A percentile compares a stretch with the other conserved stretches of the same genome.
These are phyloP conservation scores for Vinca minor DNA, from an alignment of 257 asterid species.

Conservation along the genomic window DNA sequence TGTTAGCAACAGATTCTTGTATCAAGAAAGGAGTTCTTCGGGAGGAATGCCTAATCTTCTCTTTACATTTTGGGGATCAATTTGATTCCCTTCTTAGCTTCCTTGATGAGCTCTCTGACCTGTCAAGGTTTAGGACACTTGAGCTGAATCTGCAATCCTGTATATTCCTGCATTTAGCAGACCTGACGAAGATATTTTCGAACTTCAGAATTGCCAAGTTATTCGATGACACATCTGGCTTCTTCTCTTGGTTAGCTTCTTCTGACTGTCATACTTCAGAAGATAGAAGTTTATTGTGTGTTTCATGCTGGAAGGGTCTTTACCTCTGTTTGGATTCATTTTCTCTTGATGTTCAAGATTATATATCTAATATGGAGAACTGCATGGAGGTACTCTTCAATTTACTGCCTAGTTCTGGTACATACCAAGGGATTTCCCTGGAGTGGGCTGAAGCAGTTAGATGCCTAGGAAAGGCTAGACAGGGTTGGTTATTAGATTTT, in stretches of 20 bases:
- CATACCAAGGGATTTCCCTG: constrained; percentile 22
- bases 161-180: constrained; percentile 58
- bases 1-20: constrained; percentile 26
- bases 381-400: constrained; percentile 68
- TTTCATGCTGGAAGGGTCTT: constrained; percentile 93
- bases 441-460: constrained; percentile 84
- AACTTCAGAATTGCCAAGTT: constrained; percentile 58
- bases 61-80: constrained; percentile 60
- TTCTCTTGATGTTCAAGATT: constrained; percentile 37
- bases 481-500: constrained; percentile 60
- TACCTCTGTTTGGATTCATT: constrained; percentile 46
- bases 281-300: constrained; percentile 43
- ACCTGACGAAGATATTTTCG: constrained; percentile 62
- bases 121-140: constrained; percentile 68
- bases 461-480: constrained; percentile 72
- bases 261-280: constrained; percentile 40
- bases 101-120: constrained; percentile 72
- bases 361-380: constrained; percentile 43
- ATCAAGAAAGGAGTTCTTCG: constrained; percentile 50
- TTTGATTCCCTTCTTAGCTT: constrained; percentile 64
- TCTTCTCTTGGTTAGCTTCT: constrained; percentile 40
- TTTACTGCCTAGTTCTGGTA: constrained; percentile 44
- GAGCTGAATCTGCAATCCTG: constrained; percentile 71
- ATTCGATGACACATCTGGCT: constrained; percentile 58
- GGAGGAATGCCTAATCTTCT: constrained; percentile 72